Conservation (phyloP, 2,329 filamentous ascomycete genomes). For the Zarea fungicola region DNA sequence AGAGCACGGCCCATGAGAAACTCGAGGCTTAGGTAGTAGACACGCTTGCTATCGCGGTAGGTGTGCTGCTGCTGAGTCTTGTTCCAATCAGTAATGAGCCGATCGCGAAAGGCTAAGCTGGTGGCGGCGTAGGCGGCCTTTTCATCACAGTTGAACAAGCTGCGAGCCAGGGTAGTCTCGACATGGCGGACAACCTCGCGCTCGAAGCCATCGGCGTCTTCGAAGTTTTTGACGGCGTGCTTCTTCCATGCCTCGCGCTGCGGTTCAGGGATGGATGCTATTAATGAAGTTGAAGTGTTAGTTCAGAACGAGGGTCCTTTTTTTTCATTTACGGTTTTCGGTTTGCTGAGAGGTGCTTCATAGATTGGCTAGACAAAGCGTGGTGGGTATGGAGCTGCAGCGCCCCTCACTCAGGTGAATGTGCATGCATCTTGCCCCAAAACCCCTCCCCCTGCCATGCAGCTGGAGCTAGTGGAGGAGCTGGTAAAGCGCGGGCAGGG, state of each 20-base stretch:
- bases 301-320: no score
- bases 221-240: constrained; percentile 62
- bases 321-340: no score
- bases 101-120: constrained; percentile 86
- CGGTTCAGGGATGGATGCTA: constrained; percentile 77
- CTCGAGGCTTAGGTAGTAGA: constrained; percentile 96
- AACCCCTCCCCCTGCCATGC: no score
- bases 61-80: constrained; percentile 96
- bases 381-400: no score
- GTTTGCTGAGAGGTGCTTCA: no score
- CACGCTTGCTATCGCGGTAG: constrained; percentile 80
- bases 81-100: constrained; percentile 94
- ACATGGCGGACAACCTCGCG: constrained; percentile 87
- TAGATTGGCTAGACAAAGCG: no score
- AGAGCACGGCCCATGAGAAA: constrained; percentile 95
- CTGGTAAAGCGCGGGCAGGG: background rate
- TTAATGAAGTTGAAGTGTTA: constrained; percentile 13
- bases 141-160: constrained; percentile 98
- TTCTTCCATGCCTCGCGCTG: constrained; percentile 76
- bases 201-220: constrained; percentile 76
- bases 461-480: background rate
- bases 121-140: constrained; percentile 86
- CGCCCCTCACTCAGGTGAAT: no score
- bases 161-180: constrained; percentile 91
- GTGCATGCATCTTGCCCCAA: no score